phyloP scores from a whole-genome alignment of 345 rosid genomes.

The Eucalyptus leucophloia region DNA sequence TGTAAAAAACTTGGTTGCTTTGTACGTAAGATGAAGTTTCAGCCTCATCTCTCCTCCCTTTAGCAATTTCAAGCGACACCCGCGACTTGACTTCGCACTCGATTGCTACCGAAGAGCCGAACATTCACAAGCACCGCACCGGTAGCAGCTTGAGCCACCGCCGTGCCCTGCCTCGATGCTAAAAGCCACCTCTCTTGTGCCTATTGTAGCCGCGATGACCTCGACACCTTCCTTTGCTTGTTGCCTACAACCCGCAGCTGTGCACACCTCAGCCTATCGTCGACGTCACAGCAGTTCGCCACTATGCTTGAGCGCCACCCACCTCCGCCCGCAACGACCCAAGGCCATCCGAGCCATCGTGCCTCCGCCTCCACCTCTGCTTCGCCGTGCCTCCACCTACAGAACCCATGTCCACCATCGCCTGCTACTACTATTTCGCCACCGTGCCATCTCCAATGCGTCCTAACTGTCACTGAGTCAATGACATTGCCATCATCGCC shows the following conservation, averaged over 20 bases:
- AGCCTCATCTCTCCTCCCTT: too few relatives aligned
- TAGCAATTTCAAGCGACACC: too few relatives aligned
- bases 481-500: accelerated
- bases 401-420: accelerated
- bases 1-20: too few relatives aligned
- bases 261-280: accelerated
- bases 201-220: accelerated
- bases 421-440: accelerated
- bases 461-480: accelerated
- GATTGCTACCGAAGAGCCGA: accelerated
- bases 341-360: accelerated
- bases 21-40: too few relatives aligned
- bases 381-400: too few relatives aligned
- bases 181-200: accelerated
- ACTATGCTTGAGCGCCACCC: accelerated
- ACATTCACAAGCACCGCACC: accelerated
- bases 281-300: accelerated
- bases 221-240: too few relatives aligned
- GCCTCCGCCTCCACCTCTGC: too few relatives aligned
- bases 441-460: too few relatives aligned
- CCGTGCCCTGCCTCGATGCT: accelerated
- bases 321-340: accelerated
- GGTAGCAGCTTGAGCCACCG: accelerated
- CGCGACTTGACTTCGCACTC: too few relatives aligned
- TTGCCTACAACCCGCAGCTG: accelerated